Percentiles rank a stretch among this genome's conserved stretches.
Evolutionary conservation across 306 rosid genomes (phyloP).

Genomic region (Luffa aegyptiaca): DNA sequence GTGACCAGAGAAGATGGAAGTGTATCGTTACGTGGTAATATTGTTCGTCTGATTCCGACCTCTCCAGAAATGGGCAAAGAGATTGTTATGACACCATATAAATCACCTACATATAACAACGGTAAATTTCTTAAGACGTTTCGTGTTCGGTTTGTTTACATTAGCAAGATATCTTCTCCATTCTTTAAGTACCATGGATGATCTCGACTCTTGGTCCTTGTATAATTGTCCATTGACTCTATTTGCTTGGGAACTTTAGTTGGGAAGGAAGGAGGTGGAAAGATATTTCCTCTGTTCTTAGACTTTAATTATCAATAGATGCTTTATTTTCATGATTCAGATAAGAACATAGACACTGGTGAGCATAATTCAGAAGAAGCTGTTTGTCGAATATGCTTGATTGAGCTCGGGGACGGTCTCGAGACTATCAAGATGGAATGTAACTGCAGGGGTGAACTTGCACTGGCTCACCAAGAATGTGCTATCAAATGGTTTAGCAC

Average conservation of each 20-base stretch:
- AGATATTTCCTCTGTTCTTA: not conserved
- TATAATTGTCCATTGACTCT: not conserved
- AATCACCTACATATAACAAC: constrained; percentile 13
- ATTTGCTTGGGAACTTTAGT: not conserved
- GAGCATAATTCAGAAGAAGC: constrained; percentile 70
- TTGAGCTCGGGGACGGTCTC: constrained; percentile 57
- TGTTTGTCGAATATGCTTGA: constrained; percentile 75
- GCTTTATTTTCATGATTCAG: constrained; percentile 47
- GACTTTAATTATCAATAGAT: constrained; percentile 5
- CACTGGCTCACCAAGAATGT: constrained; percentile 73
- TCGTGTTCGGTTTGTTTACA: not conserved
- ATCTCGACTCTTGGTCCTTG: not conserved
- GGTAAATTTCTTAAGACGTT: constrained; percentile 13
- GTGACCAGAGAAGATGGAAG: constrained; percentile 30
- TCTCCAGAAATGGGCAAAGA: constrained; percentile 24
- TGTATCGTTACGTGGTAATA: constrained; percentile 9
- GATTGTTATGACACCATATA: constrained; percentile 6
- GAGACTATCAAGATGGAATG: constrained; percentile 76
- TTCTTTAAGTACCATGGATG: not conserved
- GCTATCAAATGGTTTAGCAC: constrained; percentile 80
- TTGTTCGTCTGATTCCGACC: constrained; percentile 30
- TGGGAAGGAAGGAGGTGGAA: not conserved
- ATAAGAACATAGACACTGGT: constrained; percentile 41
- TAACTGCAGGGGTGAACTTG: constrained; percentile 88
- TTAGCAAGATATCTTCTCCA: not conserved